Evolutionary conservation across 805 yeast genomes (phyloP), one percentile per base, ranked within the genome.

Genomic region (Jamesozyma lodderae): DNA sequence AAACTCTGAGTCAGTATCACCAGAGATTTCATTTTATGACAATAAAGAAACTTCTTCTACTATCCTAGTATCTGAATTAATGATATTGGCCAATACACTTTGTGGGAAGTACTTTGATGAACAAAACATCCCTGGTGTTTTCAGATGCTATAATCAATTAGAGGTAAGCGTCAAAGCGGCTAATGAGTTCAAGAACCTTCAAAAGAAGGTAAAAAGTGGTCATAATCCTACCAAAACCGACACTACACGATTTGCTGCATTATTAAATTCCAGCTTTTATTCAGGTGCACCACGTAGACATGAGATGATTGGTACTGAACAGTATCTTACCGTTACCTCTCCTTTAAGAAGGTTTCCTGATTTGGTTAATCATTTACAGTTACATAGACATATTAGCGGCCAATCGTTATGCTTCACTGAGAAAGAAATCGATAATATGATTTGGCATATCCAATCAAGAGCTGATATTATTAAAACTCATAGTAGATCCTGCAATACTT

Each of bases 271-370:
- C 15, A 79, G 90, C 3, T 65, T 63, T 26, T 67, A 72, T 32
- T 63, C 75, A 2, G 57, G 71, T 0, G 35, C 41, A 1, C 72
- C 82, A 22, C n/a, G 14, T 0, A 52, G 49, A 1, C 96, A 87
- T 59, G 64, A 67, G 17, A 73, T 81, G 45, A 59, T 86, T 20
- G 94, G 88, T 3, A 59, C 83, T 7, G 56, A 60, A 0, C 55
- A 63, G 5, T 86, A 88, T 51, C 68, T 81, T 4, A 81, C 85
- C 15, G 79, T 83, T 7, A 88, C 97, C 0, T 87, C 96, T 0
- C 97, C 98, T 2, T 64, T 92, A 45, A 69, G 97, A 55, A 67
- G 97, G 46, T 81, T 73, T 47, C 78, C 81, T 6, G 97, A 90
- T 56, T 59, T 87, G 43, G 57, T 87, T 7, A 79, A 80, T 51